Conservation (phyloP, 305 asterid species). For the Rubia tinctorum region DNA sequence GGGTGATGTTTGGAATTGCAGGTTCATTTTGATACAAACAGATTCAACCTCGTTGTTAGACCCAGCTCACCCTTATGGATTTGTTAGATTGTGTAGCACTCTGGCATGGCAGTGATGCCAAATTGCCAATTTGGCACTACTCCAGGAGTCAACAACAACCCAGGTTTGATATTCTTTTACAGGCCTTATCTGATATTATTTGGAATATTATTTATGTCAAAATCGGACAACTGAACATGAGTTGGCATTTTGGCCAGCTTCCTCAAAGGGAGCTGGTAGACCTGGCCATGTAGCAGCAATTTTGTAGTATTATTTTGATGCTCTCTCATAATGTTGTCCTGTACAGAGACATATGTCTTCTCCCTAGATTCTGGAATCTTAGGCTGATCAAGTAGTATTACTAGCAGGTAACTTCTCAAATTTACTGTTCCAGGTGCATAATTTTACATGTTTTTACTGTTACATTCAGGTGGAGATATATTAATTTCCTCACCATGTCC, state of each 20-base stretch:
- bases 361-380: not conserved
- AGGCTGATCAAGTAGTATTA: not conserved
- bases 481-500: not conserved
- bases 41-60: not conserved
- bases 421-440: no score
- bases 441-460: not conserved
- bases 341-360: not conserved
- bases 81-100: no score
- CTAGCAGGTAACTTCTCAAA: not conserved
- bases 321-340: not conserved
- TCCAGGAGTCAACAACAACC: not conserved
- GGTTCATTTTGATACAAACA: not conserved
- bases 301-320: not conserved
- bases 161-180: not conserved
- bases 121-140: not conserved
- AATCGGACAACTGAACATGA: slow-evolving; percentile 14
- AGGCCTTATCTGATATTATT: not conserved
- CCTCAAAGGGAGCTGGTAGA: slow-evolving; percentile 5
- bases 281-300: slow-evolving; percentile 6
- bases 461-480: not conserved
- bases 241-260: slow-evolving; percentile 18
- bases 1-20: not conserved
- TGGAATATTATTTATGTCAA: slow-evolving; percentile 4
- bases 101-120: not conserved
- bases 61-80: no score